phyloP scores from a whole-genome alignment of 2,329 filamentous ascomycete genomes.

The Ilyonectria destructans region DNA sequence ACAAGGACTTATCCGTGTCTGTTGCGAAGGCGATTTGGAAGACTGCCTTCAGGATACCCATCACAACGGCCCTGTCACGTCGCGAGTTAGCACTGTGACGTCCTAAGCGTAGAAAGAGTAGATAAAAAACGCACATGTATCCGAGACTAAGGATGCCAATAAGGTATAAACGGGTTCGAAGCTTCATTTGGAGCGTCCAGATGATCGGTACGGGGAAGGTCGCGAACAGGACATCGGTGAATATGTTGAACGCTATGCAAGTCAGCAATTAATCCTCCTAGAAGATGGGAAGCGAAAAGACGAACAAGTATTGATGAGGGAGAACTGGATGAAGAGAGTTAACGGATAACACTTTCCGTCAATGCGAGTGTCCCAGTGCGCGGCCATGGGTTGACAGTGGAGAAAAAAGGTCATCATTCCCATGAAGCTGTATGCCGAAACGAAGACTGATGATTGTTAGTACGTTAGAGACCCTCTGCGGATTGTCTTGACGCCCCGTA shows the following conservation, averaged over 20 bases:
- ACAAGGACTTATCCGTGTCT: slow-evolving; percentile 54
- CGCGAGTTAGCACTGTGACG: not conserved
- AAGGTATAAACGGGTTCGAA: slow-evolving; percentile 57
- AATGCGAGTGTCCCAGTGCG: slow-evolving; percentile 31
- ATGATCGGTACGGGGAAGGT: slow-evolving; percentile 61
- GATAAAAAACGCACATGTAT: slow-evolving; percentile 53
- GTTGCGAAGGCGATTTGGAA: slow-evolving; percentile 54
- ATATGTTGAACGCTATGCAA: slow-evolving; percentile 56
- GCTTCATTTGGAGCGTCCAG: slow-evolving; percentile 59
- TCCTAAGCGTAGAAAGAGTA: not conserved
- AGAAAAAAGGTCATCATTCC: slow-evolving; percentile 34
- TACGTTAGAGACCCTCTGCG: not conserved
- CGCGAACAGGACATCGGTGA: slow-evolving; percentile 62
- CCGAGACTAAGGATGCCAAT: slow-evolving; percentile 60
- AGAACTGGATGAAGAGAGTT: slow-evolving; percentile 27
- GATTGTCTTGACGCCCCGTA: too few relatives aligned
- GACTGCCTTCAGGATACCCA: slow-evolving; percentile 59
- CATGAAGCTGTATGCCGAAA: slow-evolving; percentile 36
- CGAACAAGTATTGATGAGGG: slow-evolving; percentile 33
- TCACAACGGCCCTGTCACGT: slow-evolving; percentile 54
- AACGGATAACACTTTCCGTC: slow-evolving; percentile 29
- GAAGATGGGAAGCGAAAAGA: not conserved
- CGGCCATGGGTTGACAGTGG: slow-evolving; percentile 33
- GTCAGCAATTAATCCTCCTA: not conserved
- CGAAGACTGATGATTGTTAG: slow-evolving; percentile 23